phyloP scores from a whole-genome alignment of 768 basidiomycete species.

The Amanita pseudoporphyria region DNA sequence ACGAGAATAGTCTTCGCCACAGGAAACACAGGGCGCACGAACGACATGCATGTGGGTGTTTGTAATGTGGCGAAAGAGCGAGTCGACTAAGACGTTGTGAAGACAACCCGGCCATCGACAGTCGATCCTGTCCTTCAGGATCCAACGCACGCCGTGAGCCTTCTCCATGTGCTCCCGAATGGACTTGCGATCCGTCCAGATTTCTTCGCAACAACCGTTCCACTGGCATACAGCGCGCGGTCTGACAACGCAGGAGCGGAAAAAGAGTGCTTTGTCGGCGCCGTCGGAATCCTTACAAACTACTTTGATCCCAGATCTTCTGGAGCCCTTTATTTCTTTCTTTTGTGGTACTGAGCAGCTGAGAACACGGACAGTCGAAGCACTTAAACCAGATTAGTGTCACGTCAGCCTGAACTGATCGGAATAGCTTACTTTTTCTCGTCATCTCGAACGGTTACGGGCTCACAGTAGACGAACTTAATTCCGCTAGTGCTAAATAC shows the following conservation, averaged over 20 bases:
- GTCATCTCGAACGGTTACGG: too few relatives aligned
- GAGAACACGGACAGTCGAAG: not conserved
- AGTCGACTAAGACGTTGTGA: not conserved
- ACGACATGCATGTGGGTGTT: slow-evolving; percentile 1
- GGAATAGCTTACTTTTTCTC: too few relatives aligned
- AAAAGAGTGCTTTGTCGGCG: not conserved
- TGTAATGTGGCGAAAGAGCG: slow-evolving; percentile 3
- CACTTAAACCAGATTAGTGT: too few relatives aligned
- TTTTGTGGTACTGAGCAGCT: not conserved
- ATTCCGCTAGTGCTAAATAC: too few relatives aligned
- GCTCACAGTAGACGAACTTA: too few relatives aligned
- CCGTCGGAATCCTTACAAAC: not conserved
- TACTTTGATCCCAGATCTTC: not conserved
- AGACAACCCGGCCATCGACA: not conserved
- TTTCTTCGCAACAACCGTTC: not conserved
- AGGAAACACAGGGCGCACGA: not conserved
- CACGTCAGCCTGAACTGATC: too few relatives aligned
- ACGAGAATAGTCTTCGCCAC: not conserved
- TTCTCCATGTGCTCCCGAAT: not conserved
- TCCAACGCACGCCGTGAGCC: not conserved
- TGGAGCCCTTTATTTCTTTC: not conserved
- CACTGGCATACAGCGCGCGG: not conserved
- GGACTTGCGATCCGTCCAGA: not conserved
- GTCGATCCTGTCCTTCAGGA: not conserved
- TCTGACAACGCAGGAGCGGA: slow-evolving; percentile 1